Evolutionary conservation across 805 yeast genomes (phyloP).

Genomic region (Candida chilensis): DNA sequence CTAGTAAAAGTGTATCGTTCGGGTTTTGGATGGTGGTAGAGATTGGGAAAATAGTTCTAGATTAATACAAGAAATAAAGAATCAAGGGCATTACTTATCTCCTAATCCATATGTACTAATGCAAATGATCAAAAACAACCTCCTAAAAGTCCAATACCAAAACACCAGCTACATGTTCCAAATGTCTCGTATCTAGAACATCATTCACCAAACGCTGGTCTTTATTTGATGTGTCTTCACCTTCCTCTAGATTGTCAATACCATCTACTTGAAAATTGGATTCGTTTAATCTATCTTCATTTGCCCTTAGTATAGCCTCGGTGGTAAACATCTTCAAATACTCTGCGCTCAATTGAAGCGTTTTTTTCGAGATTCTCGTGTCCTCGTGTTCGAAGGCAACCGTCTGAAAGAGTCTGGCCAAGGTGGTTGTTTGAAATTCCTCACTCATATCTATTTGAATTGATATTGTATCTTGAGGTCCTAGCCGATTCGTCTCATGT

Average conservation of each 20-base stretch:
- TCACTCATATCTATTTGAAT: too few relatives aligned
- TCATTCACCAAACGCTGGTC: conserved; percentile 9
- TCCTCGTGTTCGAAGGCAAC: conserved; percentile 35
- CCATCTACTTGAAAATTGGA: conserved; percentile 16
- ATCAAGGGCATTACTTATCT: neutral
- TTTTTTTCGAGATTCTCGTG: conserved; percentile 37
- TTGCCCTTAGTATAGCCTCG: conserved; percentile 51
- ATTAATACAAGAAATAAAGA: neutral
- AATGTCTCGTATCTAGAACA: conserved; percentile 43
- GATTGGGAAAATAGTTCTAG: neutral
- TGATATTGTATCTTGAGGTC: too few relatives aligned
- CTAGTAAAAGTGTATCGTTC: neutral
- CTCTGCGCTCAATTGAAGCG: conserved; percentile 42
- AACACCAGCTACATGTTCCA: conserved; percentile 47
- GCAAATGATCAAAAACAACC: too few relatives aligned
- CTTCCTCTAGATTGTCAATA: conserved; percentile 15
- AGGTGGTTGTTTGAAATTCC: conserved; percentile 18
- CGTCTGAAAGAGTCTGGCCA: conserved; percentile 44
- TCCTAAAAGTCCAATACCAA: conserved; percentile 49
- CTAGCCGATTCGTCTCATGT: too few relatives aligned
- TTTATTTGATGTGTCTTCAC: conserved; percentile 5
- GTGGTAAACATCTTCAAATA: conserved; percentile 46
- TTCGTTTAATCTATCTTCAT: conserved; percentile 32
- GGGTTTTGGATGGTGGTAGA: neutral
- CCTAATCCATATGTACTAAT: too few relatives aligned